Evolutionary conservation across 129 eudicot species (phyloP), one percentile per base, ranked within the genome.

Genomic region (Centaurea solstitialis): DNA sequence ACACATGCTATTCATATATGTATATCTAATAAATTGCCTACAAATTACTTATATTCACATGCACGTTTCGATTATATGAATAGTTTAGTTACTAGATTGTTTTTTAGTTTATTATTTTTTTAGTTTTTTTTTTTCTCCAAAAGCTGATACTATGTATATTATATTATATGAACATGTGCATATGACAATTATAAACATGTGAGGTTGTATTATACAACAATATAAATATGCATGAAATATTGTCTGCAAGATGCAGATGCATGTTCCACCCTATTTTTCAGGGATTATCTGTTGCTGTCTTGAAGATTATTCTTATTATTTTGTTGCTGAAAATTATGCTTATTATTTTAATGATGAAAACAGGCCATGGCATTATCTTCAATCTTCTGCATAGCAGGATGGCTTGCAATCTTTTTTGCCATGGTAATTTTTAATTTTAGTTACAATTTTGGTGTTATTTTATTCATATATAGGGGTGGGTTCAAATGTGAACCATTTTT

Each of bases 321-420:
- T 26, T 26, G 30, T 26, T 26, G 30, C 33, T 71, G 12, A 28
- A 13, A 35, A 10, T 47, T 75, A 6, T 47, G 9, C 81, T 37
- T 37, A 47, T 76, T 21, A 2, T 70, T 53, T 35, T 84, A 39
- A 75, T 76, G 72, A 20, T 62, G 20, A 47, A 81, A 66, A 86
- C 81, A 93, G 98, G 97, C 98, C 61, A 93, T 93, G 98, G 87
- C 94, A 79, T 59, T 91, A 81, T 93, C 98, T 74, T 89, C 94
- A 64, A 87, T 73, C 39, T 91, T 86, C 89, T 91, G 98, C 84
- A 91, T 94, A 68, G 79, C 85, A 28, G 98, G 98, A 73, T 94
- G 98, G 98, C 84, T 92, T 64, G 92, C 96, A 40, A 90, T 94
- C 79, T 91, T 81, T 80, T 89, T 87, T 33, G 77, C 96, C 22